A percentile compares a stretch with the other conserved stretches of the same genome.
Evolutionary conservation across 306 rosid species (phyloP).

Genomic region (Canavalia gladiata): DNA sequence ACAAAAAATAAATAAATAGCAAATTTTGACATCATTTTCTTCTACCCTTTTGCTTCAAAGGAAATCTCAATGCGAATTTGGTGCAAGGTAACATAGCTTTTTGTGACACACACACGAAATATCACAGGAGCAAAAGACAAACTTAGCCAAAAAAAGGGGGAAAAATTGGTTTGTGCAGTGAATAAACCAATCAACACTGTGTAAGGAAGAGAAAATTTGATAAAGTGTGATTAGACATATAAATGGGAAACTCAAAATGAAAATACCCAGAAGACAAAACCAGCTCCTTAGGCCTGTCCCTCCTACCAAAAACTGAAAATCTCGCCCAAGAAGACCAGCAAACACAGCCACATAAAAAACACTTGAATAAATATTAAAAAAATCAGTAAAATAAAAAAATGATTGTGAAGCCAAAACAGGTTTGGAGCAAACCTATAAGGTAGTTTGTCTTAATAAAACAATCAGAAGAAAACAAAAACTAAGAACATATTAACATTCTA

Average conservation of each 20-base stretch:
- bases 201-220: constrained; percentile 34
- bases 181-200: constrained; percentile 51
- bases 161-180: constrained; percentile 26
- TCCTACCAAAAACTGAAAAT: constrained; percentile 58
- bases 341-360: constrained; percentile 62
- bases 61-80: constrained; percentile 45
- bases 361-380: not conserved
- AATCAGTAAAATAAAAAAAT: constrained; percentile 41
- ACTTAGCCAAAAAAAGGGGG: not conserved
- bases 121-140: constrained; percentile 51
- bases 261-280: constrained; percentile 73
- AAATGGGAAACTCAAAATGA: constrained; percentile 53
- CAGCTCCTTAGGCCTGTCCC: constrained; percentile 61
- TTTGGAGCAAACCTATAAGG: constrained; percentile 47
- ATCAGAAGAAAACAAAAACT: constrained; percentile 51
- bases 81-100: constrained; percentile 42
- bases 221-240: constrained; percentile 37
- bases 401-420: constrained; percentile 49
- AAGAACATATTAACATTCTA: constrained; percentile 41
- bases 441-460: constrained; percentile 37
- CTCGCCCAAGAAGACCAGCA: constrained; percentile 46
- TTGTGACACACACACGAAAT: constrained; percentile 44
- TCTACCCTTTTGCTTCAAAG: constrained; percentile 37
- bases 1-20: constrained; percentile 11
- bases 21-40: constrained; percentile 21